Base-by-base conservation (phyloP, 164 flowering plant species). In the Santalum album region DNA sequence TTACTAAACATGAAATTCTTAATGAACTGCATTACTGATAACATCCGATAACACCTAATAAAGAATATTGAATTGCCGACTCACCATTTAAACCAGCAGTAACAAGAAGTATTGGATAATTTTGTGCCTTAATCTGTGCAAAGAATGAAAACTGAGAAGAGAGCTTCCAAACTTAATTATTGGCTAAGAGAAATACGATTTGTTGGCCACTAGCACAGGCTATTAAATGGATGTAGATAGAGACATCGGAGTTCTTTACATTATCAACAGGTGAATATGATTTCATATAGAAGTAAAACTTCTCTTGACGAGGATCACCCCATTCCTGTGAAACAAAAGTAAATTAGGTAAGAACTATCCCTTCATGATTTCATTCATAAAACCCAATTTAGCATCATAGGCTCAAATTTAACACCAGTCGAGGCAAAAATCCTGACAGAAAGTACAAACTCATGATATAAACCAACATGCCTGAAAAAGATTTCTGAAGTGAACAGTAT, bases 41-140 rank as follows among this genome's bases (percentile, higher is more conserved):
- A n/a, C n/a, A n/a, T n/a, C n/a, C n/a, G n/a, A n/a, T n/a, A n/a
- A n/a, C n/a, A n/a, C n/a, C n/a, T n/a, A n/a, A n/a, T n/a, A n/a
- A n/a, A n/a, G n/a, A n/a, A n/a, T n/a, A n/a, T 9, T 29, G 9
- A 29, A 9, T 20, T 12, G 23, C 18, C 25, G 22, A 32, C 82
- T 64, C 65, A 90, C 98, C 96, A 73, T 91, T 69, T 69, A 91
- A 64, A 46, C 96, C 95, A 64, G 95, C 92, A 21, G 90, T 84
- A 20, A 88, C 76, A 52, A 91, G 92, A 65, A 91, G 79, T 62
- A 73, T 55, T 12, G 98, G 98, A 69, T 91, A 91, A 48, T 77
- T 71, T 65, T 86, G 95, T 19, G 92, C 74, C 65, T 63, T 69
- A 24, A 91, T 71, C 96, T 91, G 84, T 9, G 40, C 11, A 61